Percentiles rank a stretch among this genome's conserved stretches.
Evolutionary conservation across 257 asterid genomes (phyloP).

Genomic region (Solanum dulcamara): DNA sequence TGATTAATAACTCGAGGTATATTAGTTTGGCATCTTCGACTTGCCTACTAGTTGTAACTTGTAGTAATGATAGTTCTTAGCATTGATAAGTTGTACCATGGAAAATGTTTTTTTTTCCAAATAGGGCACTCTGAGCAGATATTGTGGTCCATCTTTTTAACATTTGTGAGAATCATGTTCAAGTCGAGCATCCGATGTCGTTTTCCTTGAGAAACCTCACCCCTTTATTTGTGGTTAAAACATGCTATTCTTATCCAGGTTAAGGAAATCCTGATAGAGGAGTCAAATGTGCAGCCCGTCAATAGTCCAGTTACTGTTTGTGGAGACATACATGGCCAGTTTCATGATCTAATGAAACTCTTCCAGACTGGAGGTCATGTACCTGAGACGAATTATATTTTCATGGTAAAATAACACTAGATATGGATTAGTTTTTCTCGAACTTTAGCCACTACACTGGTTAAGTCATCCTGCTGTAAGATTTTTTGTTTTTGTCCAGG

Average conservation of each 20-base stretch:
- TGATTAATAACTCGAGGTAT: not conserved
- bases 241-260: slow-evolving; percentile 39
- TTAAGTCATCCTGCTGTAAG: not conserved
- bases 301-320: slow-evolving; percentile 98
- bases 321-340: slow-evolving; percentile 97
- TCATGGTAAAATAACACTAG: slow-evolving; percentile 47
- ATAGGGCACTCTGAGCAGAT: not conserved
- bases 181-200: not conserved
- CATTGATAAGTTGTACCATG: not conserved
- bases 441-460: not conserved
- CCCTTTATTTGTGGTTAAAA: not conserved
- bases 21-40: not conserved
- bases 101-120: not conserved
- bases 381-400: slow-evolving; percentile 93
- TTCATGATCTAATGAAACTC: slow-evolving; percentile 97
- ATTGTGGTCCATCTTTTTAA: not conserved
- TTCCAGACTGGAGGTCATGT: slow-evolving; percentile 99
- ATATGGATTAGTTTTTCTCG: not conserved
- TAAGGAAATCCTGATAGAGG: slow-evolving; percentile 96
- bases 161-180: not conserved
- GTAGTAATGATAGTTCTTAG: not conserved
- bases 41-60: not conserved
- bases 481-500: slow-evolving; percentile 33
- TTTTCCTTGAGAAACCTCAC: not conserved
- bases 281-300: slow-evolving; percentile 99